These are phyloP conservation scores for Diutina sp. DNA, from an alignment of 1,139 yeast genomes.

Conservation along the genomic window DNA sequence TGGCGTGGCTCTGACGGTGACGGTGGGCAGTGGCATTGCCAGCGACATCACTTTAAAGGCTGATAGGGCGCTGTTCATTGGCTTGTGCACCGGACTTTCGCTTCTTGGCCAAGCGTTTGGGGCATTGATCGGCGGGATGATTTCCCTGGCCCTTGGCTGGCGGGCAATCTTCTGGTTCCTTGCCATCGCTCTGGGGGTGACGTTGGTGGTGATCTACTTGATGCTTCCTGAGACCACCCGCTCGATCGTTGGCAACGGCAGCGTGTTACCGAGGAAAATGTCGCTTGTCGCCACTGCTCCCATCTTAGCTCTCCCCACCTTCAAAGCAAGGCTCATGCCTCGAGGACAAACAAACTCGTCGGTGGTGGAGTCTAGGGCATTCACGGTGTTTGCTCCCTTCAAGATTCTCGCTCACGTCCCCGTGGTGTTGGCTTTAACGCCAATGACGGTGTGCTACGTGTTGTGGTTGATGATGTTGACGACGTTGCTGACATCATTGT, in stretches of 20 bases:
- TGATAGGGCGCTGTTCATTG: slow-evolving; percentile 55
- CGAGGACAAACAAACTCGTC: slow-evolving; percentile 4
- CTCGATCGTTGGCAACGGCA: slow-evolving; percentile 44
- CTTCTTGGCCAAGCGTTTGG: slow-evolving; percentile 67
- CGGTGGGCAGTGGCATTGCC: slow-evolving; percentile 52
- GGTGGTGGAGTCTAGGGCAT: slow-evolving; percentile 12
- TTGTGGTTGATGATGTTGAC: slow-evolving; percentile 63
- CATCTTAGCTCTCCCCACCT: background rate
- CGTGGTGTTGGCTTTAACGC: slow-evolving; percentile 21
- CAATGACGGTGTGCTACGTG: slow-evolving; percentile 50
- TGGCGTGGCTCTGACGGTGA: slow-evolving; percentile 59
- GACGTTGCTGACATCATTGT: slow-evolving; percentile 42
- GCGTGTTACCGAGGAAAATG: slow-evolving; percentile 13
- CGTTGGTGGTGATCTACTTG: slow-evolving; percentile 22
- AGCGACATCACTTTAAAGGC: slow-evolving; percentile 52
- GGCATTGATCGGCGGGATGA: slow-evolving; percentile 44
- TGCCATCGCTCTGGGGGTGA: slow-evolving; percentile 42
- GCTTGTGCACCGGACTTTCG: slow-evolving; percentile 49
- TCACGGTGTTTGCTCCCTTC: slow-evolving; percentile 34
- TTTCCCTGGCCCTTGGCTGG: slow-evolving; percentile 28
- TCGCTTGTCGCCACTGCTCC: slow-evolving; percentile 3
- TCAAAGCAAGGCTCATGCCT: background rate
- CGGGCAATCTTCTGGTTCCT: slow-evolving; percentile 44
- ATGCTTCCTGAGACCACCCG: slow-evolving; percentile 64
- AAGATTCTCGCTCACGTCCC: slow-evolving; percentile 21